phyloP scores from a whole-genome alignment of 352 stramenopile genomes.

The Globisporangium alternatum region DNA sequence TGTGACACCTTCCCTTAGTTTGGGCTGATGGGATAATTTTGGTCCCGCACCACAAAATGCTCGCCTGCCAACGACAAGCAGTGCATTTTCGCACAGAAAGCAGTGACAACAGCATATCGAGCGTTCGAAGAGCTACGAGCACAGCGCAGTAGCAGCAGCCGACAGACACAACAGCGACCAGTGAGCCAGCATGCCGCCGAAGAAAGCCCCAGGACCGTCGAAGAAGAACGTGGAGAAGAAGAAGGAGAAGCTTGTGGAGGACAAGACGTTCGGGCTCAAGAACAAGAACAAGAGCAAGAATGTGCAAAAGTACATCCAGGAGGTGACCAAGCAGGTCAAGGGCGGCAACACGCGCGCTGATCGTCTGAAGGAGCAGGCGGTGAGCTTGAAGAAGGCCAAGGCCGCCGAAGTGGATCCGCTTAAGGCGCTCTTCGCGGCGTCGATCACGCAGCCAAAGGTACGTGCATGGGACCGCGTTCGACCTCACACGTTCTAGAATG shows the following conservation, averaged over 20 bases:
- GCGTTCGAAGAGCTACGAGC: background rate
- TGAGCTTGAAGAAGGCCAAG: constrained; percentile 66
- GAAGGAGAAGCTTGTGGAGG: constrained; percentile 93
- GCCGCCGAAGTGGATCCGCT: constrained; percentile 72
- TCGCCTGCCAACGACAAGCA: background rate
- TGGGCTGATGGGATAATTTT: too few relatives aligned
- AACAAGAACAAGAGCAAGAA: constrained; percentile 99
- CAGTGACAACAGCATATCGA: background rate
- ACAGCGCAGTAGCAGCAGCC: background rate
- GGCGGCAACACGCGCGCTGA: constrained; percentile 73
- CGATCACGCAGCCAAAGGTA: constrained; percentile 87
- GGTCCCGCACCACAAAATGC: background rate
- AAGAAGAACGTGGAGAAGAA: constrained; percentile 91
- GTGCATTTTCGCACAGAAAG: background rate
- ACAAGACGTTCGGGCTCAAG: constrained; percentile 99
- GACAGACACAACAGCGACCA: background rate
- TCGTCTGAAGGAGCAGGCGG: constrained; percentile 71
- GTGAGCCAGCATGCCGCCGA: constrained; percentile 60
- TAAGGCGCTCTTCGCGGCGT: constrained; percentile 79
- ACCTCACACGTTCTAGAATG: constrained; percentile 10
- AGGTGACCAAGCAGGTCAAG: constrained; percentile 90
- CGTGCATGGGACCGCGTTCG: background rate
- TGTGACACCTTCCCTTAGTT: too few relatives aligned
- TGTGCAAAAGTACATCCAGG: constrained; percentile 92
- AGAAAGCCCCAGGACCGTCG: constrained; percentile 60